Conservation (phyloP, 495 filamentous ascomycete genomes). For the Talaromyces borbonicus region DNA sequence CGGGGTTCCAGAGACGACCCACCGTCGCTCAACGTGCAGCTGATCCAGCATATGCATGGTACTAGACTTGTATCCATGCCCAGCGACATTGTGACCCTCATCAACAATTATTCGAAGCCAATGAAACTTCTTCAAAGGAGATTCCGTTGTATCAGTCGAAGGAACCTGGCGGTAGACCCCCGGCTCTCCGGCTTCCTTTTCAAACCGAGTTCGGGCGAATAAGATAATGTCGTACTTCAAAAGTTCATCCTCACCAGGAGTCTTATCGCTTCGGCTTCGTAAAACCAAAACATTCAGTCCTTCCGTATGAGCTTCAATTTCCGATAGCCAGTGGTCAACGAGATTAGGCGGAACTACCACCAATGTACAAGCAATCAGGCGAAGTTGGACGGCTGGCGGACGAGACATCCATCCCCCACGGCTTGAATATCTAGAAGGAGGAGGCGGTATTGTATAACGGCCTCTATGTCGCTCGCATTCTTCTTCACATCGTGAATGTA, state of each 20-base stretch:
- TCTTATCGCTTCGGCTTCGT: constrained; percentile 32
- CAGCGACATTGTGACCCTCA: constrained; percentile 77
- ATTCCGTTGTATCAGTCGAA: constrained; percentile 34
- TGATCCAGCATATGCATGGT: constrained; percentile 56
- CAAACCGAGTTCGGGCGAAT: constrained; percentile 66
- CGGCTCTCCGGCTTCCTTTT: constrained; percentile 41
- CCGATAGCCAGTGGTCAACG: constrained; percentile 45
- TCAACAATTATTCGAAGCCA: constrained; percentile 86
- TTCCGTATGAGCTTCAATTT: constrained; percentile 58
- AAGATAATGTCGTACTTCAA: constrained; percentile 68
- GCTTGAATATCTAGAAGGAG: constrained; percentile 32
- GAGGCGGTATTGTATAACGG: constrained; percentile 43
- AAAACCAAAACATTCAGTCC: constrained; percentile 56
- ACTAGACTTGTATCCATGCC: constrained; percentile 47
- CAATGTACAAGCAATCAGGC: constrained; percentile 54
- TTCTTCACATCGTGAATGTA: constrained; percentile 39
- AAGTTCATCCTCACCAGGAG: constrained; percentile 52
- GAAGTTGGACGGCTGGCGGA: constrained; percentile 40
- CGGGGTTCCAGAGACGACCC: constrained; percentile 89
- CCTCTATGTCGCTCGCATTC: constrained; percentile 45
- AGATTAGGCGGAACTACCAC: constrained; percentile 45
- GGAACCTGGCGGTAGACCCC: constrained; percentile 24
- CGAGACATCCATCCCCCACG: constrained; percentile 33
- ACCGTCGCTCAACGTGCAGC: constrained; percentile 63
- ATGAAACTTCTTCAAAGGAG: constrained; percentile 59